Evolutionary conservation across 176 grass and related monocot species (phyloP).

Genomic region (Stipa capillata): DNA sequence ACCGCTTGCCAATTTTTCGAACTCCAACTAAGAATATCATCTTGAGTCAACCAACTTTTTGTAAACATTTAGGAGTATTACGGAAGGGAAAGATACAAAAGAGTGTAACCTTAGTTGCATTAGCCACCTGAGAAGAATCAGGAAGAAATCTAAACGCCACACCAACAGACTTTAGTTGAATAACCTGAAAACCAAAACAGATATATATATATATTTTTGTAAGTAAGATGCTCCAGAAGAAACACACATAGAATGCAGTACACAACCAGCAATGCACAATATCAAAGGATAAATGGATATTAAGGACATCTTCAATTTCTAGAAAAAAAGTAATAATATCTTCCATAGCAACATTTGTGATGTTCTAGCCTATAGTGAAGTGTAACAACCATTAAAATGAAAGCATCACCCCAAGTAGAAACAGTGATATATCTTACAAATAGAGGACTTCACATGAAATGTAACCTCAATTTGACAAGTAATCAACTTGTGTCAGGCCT

Average conservation of each 20-base stretch:
- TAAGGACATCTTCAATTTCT: background rate
- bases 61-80: background rate
- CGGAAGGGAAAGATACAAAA: background rate
- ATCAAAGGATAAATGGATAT: background rate
- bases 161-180: slow-evolving; percentile 77
- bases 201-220: background rate
- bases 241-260: background rate
- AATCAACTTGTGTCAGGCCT: background rate
- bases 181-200: slow-evolving; percentile 53
- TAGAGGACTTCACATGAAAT: background rate
- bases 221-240: background rate
- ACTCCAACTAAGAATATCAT: background rate
- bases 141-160: slow-evolving; percentile 85
- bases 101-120: slow-evolving; percentile 74
- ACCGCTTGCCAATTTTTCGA: background rate
- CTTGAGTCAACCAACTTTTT: background rate
- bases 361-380: background rate
- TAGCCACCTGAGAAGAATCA: slow-evolving; percentile 80
- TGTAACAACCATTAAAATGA: background rate
- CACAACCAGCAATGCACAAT: background rate
- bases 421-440: background rate
- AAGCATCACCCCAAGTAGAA: background rate
- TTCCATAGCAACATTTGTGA: background rate
- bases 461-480: background rate
- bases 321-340: background rate